Base-by-base conservation (phyloP, 768 basidiomycete species). In the Russula sp. region DNA sequence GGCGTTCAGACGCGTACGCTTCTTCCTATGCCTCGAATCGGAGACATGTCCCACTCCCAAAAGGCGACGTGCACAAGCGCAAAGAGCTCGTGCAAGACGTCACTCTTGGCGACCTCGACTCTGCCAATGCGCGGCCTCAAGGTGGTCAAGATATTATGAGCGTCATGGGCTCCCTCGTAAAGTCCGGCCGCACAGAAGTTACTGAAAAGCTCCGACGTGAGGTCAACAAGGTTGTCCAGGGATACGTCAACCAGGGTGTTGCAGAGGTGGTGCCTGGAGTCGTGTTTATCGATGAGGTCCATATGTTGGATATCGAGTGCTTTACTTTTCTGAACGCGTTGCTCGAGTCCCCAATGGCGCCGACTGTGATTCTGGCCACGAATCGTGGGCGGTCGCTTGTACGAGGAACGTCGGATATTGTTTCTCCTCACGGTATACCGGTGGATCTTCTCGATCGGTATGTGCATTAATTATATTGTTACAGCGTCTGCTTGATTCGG, bases 221-320 rank as follows among this genome's bases (percentile, higher is more conserved):
- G 76, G 95, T 98, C 61, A 96, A 98, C 81, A 95, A 95, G 74
- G 92, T 98, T 40, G 97, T 98, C 42, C 90, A 97, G 76, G 84
- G 90, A 36, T 98, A 98, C 73, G 95, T 98, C 40, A 95, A 98
- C 71, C 95, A 98, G 74, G 96, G 96, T 34, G 94, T 98, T 3
- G 97, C 97, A 11, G 97, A 99, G 76, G 86, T 98, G 26, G 90
- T 99, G 1, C 97, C 97, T 8, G 97, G 97, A 4, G 96, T 98
- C 4, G 88, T 98, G 18, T 99, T 99, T 76, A 95, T 99, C 65
- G 97, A 98, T 73, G 97, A 97, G 94, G 96, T 98, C 24, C 97
- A 99, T 77, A 98, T 98, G 96, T 86, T 99, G 65, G 97, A 99
- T 74, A 95, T 98, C 71, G 97, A 99, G 75, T 98, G 95, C 75